Conservation (phyloP, 139 green algal species). For the Tetraselmis chui region DNA sequence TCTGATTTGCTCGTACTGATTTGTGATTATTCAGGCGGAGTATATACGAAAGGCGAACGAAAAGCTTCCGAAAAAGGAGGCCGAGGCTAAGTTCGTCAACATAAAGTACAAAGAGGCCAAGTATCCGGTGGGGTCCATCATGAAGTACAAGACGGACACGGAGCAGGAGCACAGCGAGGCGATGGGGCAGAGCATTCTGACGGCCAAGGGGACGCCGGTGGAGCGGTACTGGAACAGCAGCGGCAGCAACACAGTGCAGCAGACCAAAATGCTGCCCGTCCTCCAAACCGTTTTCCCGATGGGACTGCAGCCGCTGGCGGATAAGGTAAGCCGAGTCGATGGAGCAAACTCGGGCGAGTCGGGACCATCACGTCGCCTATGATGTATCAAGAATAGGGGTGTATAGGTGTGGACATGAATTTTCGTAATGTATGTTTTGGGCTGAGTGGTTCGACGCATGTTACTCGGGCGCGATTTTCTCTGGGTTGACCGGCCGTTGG, state of each 20-base stretch:
- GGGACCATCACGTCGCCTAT: too few relatives aligned
- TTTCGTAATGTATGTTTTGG: too few relatives aligned
- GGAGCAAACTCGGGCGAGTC: too few relatives aligned
- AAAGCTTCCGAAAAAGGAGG: neutral
- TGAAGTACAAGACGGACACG: neutral
- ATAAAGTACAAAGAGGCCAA: neutral
- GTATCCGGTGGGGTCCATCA: neutral
- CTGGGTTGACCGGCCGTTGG: too few relatives aligned
- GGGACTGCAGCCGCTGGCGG: neutral
- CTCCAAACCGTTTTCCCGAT: neutral
- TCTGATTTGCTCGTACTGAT: too few relatives aligned
- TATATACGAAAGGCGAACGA: neutral
- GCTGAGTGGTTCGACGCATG: too few relatives aligned
- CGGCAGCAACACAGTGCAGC: neutral
- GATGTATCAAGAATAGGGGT: too few relatives aligned
- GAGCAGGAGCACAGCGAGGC: neutral
- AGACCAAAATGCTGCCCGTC: neutral
- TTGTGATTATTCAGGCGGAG: too few relatives aligned
- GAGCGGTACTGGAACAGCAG: neutral
- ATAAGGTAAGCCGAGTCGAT: too few relatives aligned
- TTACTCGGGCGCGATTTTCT: too few relatives aligned
- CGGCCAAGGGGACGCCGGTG: neutral
- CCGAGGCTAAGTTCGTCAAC: neutral
- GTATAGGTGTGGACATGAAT: too few relatives aligned
- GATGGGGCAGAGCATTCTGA: neutral